Evolutionary conservation across 345 rosid species (phyloP).

Genomic region (Cardamine occulta): DNA sequence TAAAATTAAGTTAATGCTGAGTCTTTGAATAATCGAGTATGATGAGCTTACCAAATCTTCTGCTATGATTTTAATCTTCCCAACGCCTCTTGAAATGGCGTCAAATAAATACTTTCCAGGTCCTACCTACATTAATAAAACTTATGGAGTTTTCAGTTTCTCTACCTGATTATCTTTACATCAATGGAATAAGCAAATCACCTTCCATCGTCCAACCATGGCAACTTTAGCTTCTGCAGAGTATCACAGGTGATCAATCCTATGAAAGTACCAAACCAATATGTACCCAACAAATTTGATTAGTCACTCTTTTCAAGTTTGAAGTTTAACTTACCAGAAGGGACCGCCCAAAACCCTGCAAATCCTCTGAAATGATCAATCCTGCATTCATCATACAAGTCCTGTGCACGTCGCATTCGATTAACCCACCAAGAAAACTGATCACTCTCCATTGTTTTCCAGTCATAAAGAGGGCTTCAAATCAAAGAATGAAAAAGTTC

Average conservation of each 20-base stretch:
- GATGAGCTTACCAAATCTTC: constrained; percentile 85
- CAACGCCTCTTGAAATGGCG: constrained; percentile 69
- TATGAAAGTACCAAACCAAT: neutral
- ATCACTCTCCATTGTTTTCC: constrained; percentile 92
- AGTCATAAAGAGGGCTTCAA: constrained; percentile 88
- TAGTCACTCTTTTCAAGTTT: constrained; percentile 23
- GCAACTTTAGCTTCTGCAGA: constrained; percentile 88
- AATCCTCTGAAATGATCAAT: constrained; percentile 98
- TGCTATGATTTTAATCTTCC: constrained; percentile 77
- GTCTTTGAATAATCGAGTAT: neutral
- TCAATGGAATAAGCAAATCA: constrained; percentile 24
- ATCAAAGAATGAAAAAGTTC: constrained; percentile 19
- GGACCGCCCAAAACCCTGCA: constrained; percentile 95
- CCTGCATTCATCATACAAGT: constrained; percentile 85
- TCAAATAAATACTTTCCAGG: constrained; percentile 90
- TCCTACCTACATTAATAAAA: constrained; percentile 75
- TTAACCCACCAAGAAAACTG: constrained; percentile 90
- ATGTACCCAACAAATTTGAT: constrained; percentile 10
- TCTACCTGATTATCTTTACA: constrained; percentile 32
- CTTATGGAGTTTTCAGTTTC: constrained; percentile 33
- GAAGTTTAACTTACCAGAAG: constrained; percentile 66
- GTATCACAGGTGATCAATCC: constrained; percentile 16
- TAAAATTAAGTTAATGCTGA: neutral
- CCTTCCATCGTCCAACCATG: constrained; percentile 88
- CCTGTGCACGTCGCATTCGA: constrained; percentile 70